A percentile compares a stretch with the other conserved stretches of the same genome.
phyloP scores from a whole-genome alignment of 805 yeast species.

The Wickerhamomyces bovis region DNA sequence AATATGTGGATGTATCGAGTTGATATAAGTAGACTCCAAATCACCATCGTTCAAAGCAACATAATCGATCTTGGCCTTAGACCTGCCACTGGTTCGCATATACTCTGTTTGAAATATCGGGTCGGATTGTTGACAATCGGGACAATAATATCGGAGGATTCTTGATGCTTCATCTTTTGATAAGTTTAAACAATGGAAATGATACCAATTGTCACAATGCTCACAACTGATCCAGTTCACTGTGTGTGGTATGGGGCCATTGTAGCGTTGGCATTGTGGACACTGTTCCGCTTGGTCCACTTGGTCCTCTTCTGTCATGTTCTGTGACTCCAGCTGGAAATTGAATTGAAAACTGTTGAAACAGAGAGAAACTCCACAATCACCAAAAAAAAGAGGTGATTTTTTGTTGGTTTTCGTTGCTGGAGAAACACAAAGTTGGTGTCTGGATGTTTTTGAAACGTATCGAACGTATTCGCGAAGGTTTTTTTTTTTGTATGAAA shows the following conservation, averaged over 20 bases:
- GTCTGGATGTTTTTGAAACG: not conserved
- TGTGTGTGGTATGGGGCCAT: slow-evolving; percentile 5
- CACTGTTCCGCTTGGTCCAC: slow-evolving; percentile 5
- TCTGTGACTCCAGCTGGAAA: not conserved
- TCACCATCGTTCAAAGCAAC: slow-evolving; percentile 76
- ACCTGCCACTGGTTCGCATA: slow-evolving; percentile 50
- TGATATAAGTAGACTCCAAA: slow-evolving; percentile 11
- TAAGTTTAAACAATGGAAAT: slow-evolving; percentile 41
- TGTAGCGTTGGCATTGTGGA: slow-evolving; percentile 8
- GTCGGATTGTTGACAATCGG: slow-evolving; percentile 30
- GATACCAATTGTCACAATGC: slow-evolving; percentile 42
- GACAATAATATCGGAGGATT: slow-evolving; percentile 51
- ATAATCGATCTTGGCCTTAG: slow-evolving; percentile 59
- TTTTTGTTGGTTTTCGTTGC: no score
- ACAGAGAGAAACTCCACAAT: no score
- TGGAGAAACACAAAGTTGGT: not conserved
- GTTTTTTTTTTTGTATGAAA: not conserved
- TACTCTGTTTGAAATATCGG: slow-evolving; percentile 44
- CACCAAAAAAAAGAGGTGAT: no score
- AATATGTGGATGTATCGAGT: slow-evolving; percentile 48
- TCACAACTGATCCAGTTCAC: slow-evolving; percentile 54
- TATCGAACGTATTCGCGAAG: not conserved
- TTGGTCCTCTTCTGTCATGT: slow-evolving; percentile 2
- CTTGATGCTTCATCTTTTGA: slow-evolving; percentile 30
- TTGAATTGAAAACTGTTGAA: no score